These are phyloP conservation scores for Pythium grandisporangium DNA, from an alignment of 352 stramenopile species.

Conservation along the genomic window DNA sequence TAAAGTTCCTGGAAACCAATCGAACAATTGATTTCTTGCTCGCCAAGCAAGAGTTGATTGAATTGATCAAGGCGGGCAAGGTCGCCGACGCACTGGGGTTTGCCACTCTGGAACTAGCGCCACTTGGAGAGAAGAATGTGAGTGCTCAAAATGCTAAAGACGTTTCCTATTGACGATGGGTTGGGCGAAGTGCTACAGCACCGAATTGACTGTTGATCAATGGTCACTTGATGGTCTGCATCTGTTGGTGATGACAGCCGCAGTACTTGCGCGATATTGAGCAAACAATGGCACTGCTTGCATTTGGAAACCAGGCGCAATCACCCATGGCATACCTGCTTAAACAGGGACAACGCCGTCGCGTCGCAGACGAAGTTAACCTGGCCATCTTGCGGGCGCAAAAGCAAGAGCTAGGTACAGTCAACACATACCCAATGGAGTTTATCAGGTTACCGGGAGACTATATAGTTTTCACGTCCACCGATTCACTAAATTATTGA, in stretches of 20 bases:
- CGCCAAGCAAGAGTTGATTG: slow-evolving; percentile 72
- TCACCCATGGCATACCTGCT: slow-evolving; percentile 50
- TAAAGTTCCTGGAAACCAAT: slow-evolving; percentile 50
- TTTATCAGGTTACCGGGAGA: too few species aligned
- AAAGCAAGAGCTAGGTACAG: slow-evolving; percentile 60
- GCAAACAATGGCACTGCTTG: slow-evolving; percentile 64
- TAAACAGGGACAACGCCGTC: slow-evolving; percentile 48
- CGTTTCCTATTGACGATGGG: background rate
- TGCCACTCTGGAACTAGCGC: slow-evolving; percentile 59
- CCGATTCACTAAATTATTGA: background rate
- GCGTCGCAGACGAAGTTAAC: slow-evolving; percentile 68
- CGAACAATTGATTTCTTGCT: slow-evolving; percentile 61
- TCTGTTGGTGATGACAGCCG: slow-evolving; percentile 17
- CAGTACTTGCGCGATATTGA: slow-evolving; percentile 73
- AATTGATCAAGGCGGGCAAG: slow-evolving; percentile 62
- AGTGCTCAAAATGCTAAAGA: slow-evolving; percentile 13
- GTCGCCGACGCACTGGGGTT: slow-evolving; percentile 61
- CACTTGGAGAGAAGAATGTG: slow-evolving; percentile 68
- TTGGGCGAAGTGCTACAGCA: too few species aligned
- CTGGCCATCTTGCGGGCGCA: slow-evolving; percentile 58
- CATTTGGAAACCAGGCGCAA: slow-evolving; percentile 57
- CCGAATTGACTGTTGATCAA: too few species aligned
- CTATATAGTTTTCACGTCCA: too few species aligned
- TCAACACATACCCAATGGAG: too few species aligned
- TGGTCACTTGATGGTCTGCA: background rate